Base-by-base conservation (phyloP, 495 filamentous ascomycete species). In the Beverwykella pulmonaria region DNA sequence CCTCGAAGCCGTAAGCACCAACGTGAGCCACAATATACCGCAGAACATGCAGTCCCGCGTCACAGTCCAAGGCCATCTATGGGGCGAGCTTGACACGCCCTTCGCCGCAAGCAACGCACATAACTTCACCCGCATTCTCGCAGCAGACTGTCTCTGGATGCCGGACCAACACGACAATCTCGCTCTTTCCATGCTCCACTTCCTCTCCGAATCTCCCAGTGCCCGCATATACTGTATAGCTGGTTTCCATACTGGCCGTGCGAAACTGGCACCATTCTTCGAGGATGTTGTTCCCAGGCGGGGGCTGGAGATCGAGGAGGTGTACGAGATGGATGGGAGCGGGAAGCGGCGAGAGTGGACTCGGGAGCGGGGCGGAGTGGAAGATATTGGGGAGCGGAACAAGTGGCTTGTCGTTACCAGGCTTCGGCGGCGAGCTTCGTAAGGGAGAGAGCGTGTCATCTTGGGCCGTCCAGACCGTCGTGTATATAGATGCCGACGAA, bases 111-210 rank as follows among this genome's bases (percentile, higher is more conserved):
- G 63, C 8, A 71, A 87, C 65, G 77, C 77, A 7, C 81, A 79
- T 9, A 61, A 62, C 2, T 95, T 87, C 72, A 86, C 86, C 9
- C 84, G 88, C 54, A 86, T 96, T 25, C 79, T 95, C 32, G 89
- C 87, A 1, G 89, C 90, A 46, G 92, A 96, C 72, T 95, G 91
- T 74, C 80, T 91, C 63, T 97, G 92, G 92, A 92, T 96, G 88
- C 82, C 79, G 14, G 82, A 78, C 72, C 85, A 94, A 78, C 92
- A 96, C 73, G 79, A 77, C 26, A 90, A 90, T 71, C 83, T 97
- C 15, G 81, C 79, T 44, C 76, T 75, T 22, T 92, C 89, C 9
- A 87, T 96, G 74, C 75, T 79, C 14, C 87, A 87, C 77, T 94
- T 96, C 75, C 81, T 96, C 36, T 81, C 76, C 5, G 23, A 79